These are phyloP conservation scores for Solanum etuberosum DNA, from an alignment of 257 asterid species.

Conservation along the genomic window DNA sequence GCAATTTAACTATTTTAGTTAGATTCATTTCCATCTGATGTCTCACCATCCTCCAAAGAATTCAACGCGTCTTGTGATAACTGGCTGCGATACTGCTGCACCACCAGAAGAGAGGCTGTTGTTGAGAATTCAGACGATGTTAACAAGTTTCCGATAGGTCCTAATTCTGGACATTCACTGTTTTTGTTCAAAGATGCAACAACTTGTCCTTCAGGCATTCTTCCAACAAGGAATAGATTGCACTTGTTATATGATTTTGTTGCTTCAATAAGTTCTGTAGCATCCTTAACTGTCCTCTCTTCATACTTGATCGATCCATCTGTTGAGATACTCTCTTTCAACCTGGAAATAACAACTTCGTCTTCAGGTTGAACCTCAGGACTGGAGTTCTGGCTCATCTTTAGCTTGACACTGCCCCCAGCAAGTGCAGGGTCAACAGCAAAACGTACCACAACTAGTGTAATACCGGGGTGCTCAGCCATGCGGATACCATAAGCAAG, in stretches of 20 bases:
- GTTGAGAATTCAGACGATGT: slow-evolving; percentile 32
- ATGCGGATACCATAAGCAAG: slow-evolving; percentile 47
- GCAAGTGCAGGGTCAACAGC: slow-evolving; percentile 9
- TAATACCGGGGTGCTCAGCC: slow-evolving; percentile 65
- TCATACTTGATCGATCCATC: slow-evolving; percentile 35
- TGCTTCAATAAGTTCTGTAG: slow-evolving; percentile 14
- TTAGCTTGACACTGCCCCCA: slow-evolving; percentile 15
- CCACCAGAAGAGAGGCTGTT: slow-evolving; percentile 47
- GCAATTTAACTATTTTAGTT: neutral
- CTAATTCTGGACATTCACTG: slow-evolving; percentile 54
- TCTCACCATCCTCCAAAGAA: slow-evolving; percentile 24
- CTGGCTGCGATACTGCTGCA: slow-evolving; percentile 48
- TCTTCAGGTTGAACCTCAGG: slow-evolving; percentile 18
- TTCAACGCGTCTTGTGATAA: slow-evolving; percentile 24
- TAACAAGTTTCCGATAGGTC: slow-evolving; percentile 50
- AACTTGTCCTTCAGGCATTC: slow-evolving; percentile 47
- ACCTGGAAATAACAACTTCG: slow-evolving; percentile 22
- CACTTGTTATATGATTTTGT: slow-evolving; percentile 23
- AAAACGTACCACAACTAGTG: slow-evolving; percentile 29
- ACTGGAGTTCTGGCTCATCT: slow-evolving; percentile 6
- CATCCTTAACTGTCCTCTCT: slow-evolving; percentile 26
- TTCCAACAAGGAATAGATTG: slow-evolving; percentile 41
- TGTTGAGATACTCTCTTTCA: slow-evolving; percentile 16
- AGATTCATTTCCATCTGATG: slow-evolving; percentile 15
- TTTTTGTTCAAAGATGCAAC: slow-evolving; percentile 22